Conservation (phyloP, 202 grass and related monocot species). For the Brachypodium distachyon region DNA sequence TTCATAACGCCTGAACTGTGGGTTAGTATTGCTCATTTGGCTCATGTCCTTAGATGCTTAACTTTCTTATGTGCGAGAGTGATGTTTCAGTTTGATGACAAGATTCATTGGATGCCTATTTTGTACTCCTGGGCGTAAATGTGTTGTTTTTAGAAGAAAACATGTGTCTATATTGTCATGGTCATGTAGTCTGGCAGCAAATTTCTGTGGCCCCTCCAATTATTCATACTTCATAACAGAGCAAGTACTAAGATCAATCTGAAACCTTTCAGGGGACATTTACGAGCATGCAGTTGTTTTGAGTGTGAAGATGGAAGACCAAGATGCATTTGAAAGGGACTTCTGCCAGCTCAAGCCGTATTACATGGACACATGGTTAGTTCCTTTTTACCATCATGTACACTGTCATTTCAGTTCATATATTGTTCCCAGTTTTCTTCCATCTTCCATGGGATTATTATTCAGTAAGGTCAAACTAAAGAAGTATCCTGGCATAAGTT, state of each 20-base stretch:
- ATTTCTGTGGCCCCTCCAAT: neutral
- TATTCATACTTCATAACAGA: neutral
- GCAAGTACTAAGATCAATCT: neutral
- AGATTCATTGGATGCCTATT: no score
- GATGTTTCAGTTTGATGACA: neutral
- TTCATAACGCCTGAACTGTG: neutral
- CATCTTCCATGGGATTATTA: neutral
- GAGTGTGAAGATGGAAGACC: conserved; percentile 93
- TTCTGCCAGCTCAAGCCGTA: conserved; percentile 94
- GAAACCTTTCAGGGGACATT: conserved; percentile 74
- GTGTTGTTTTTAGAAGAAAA: neutral
- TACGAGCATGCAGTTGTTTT: conserved; percentile 87
- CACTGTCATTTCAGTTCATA: neutral
- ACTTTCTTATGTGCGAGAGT: no score
- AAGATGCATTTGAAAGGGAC: conserved; percentile 93
- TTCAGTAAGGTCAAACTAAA: neutral
- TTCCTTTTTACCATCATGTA: neutral
- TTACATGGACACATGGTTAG: conserved; percentile 80
- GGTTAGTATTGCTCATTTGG: neutral
- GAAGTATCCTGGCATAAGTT: neutral
- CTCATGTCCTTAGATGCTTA: neutral
- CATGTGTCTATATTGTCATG: neutral
- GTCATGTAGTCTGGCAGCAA: neutral
- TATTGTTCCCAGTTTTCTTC: neutral
- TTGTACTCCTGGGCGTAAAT: no score